These are phyloP conservation scores for Cerioporus squamosus DNA, from an alignment of 1,284 basidiomycete species.

Conservation along the genomic window DNA sequence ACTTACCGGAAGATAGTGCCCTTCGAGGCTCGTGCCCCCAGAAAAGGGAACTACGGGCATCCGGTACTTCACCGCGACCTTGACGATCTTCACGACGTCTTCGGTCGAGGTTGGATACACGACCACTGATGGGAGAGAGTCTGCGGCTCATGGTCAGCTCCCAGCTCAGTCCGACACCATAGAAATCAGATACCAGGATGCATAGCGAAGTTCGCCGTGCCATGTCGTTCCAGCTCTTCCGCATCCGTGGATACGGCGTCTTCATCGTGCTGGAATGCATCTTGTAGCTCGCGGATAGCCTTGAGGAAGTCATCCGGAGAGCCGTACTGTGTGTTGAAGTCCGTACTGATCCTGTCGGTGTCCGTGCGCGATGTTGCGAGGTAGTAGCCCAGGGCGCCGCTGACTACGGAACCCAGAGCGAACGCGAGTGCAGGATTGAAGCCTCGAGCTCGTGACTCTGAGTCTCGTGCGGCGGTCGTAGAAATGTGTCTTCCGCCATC, in stretches of 20 bases:
- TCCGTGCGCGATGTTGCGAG: not conserved
- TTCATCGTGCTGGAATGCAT: constrained; percentile 38
- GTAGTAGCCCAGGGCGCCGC: constrained; percentile 14
- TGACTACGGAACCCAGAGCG: constrained; percentile 9
- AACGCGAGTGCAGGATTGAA: constrained; percentile 11
- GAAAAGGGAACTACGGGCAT: constrained; percentile 64
- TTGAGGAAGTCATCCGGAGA: constrained; percentile 53
- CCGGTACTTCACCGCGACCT: constrained; percentile 58
- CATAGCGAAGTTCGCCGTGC: constrained; percentile 59
- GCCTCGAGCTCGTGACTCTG: not conserved
- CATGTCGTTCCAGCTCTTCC: constrained; percentile 58
- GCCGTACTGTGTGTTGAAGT: constrained; percentile 42
- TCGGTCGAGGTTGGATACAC: constrained; percentile 56
- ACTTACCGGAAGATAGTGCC: constrained; percentile 62
- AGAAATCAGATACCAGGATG: constrained; percentile 42
- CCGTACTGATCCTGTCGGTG: not conserved
- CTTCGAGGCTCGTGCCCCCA: constrained; percentile 66
- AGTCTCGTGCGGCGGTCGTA: no score
- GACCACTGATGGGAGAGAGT: constrained; percentile 59
- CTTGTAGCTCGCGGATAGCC: constrained; percentile 53
- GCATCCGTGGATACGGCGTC: constrained; percentile 56
- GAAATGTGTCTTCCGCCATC: no score
- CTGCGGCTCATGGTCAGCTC: no score
- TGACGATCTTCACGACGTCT: constrained; percentile 64
- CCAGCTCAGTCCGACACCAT: no score